Evolutionary conservation across 495 filamentous ascomycete species (phyloP).

Genomic region (Podospora australis): DNA sequence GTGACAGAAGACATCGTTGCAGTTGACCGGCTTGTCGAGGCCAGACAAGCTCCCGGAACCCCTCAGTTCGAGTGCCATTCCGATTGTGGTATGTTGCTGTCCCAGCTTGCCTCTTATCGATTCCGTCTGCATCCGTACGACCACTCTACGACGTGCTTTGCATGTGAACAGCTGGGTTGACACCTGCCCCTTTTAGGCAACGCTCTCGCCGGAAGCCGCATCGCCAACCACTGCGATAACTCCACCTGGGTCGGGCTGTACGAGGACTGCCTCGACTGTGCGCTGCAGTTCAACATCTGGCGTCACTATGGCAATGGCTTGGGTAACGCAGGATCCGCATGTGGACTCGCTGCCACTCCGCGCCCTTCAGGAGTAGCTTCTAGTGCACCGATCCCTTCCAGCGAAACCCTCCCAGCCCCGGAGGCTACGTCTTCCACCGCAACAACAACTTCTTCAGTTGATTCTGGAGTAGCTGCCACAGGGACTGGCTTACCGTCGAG

Average conservation of each 20-base stretch:
- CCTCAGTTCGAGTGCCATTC: conserved; percentile 20
- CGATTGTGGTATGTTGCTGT: conserved; percentile 17
- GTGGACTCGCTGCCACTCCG: conserved; percentile 34
- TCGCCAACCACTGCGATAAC: conserved; percentile 31
- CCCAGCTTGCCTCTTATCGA: too few species aligned
- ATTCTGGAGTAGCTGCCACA: too few species aligned
- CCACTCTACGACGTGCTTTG: background rate
- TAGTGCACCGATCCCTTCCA: too few species aligned
- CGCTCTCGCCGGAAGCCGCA: conserved; percentile 9
- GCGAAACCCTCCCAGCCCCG: too few species aligned
- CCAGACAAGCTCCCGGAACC: conserved; percentile 16
- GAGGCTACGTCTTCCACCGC: too few species aligned
- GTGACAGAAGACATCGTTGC: background rate
- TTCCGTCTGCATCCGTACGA: too few species aligned
- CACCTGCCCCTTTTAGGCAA: conserved; percentile 11
- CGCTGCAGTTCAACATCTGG: conserved; percentile 41
- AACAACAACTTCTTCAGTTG: too few species aligned
- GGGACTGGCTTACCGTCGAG: too few species aligned
- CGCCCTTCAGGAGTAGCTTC: too few species aligned
- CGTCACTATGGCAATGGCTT: conserved; percentile 37
- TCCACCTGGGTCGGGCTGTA: conserved; percentile 32
- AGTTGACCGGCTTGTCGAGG: conserved; percentile 9
- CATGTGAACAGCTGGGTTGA: background rate
- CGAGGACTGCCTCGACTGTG: conserved; percentile 37
- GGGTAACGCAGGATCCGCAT: conserved; percentile 24